These are phyloP conservation scores for Prunus yedoensis DNA, from an alignment of 331 rosid genomes.

Conservation along the genomic window DNA sequence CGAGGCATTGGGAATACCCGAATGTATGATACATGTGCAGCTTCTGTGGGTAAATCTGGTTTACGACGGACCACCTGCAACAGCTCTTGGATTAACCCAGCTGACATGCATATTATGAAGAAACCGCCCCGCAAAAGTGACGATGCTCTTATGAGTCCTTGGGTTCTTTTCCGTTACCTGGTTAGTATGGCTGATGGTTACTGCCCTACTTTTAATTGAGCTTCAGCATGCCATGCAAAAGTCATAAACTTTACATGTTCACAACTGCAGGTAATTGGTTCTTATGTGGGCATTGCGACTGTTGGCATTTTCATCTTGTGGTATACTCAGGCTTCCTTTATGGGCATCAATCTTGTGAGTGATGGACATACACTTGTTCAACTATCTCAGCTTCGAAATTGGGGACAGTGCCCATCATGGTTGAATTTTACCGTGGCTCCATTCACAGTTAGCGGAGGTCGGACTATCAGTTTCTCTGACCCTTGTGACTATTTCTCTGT, in stretches of 20 bases:
- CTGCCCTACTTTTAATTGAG: slow-evolving; percentile 15
- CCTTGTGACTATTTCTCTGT: slow-evolving; percentile 81
- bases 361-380: slow-evolving; percentile 75
- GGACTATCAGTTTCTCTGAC: slow-evolving; percentile 51
- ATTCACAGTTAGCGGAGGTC: slow-evolving; percentile 50
- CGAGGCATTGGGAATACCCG: slow-evolving; percentile 78
- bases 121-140: slow-evolving; percentile 72
- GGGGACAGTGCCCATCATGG: slow-evolving; percentile 74
- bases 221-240: not conserved
- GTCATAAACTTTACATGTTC: not conserved
- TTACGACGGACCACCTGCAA: slow-evolving; percentile 91
- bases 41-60: slow-evolving; percentile 91
- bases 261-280: slow-evolving; percentile 66
- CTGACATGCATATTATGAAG: slow-evolving; percentile 71
- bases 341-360: slow-evolving; percentile 62
- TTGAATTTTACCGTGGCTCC: slow-evolving; percentile 63
- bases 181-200: slow-evolving; percentile 33
- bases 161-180: slow-evolving; percentile 77
- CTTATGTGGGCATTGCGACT: slow-evolving; percentile 80
- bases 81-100: slow-evolving; percentile 87
- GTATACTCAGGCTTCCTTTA: slow-evolving; percentile 77
- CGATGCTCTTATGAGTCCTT: slow-evolving; percentile 63
- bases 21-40: slow-evolving; percentile 90
- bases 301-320: slow-evolving; percentile 80
- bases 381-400: slow-evolving; percentile 70